phyloP scores from a whole-genome alignment of 1,139 yeast genomes.

The Blastobotrys ciferrii region DNA sequence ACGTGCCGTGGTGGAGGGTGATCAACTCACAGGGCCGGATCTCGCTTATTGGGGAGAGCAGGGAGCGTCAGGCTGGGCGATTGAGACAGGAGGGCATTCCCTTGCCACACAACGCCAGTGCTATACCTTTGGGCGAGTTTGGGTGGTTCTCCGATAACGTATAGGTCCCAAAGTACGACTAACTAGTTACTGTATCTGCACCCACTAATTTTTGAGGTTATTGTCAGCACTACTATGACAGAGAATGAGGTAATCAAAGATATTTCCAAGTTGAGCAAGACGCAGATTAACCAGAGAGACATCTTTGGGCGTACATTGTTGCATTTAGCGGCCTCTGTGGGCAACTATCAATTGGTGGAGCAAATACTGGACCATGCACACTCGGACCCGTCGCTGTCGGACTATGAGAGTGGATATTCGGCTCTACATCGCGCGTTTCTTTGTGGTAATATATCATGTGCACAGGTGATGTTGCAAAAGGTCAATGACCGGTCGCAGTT shows the following conservation, averaged over 20 bases:
- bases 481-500: constrained; percentile 35
- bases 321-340: constrained; percentile 57
- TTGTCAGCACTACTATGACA: not conserved
- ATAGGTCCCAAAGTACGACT: not conserved
- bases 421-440: constrained; percentile 69
- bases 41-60: constrained; percentile 43
- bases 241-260: not conserved
- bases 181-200: no score
- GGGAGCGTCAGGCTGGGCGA: constrained; percentile 46
- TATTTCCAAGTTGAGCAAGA: constrained; percentile 39
- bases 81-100: constrained; percentile 51
- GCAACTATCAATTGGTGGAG: constrained; percentile 24
- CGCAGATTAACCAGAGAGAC: constrained; percentile 55
- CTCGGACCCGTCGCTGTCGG: constrained; percentile 46
- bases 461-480: constrained; percentile 41
- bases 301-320: constrained; percentile 69
- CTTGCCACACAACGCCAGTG: constrained; percentile 38
- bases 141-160: constrained; percentile 66
- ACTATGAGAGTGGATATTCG: constrained; percentile 82
- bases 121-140: constrained; percentile 45
- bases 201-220: not conserved
- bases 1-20: constrained; percentile 83
- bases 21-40: constrained; percentile 60
- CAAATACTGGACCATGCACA: constrained; percentile 50
- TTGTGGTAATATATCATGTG: constrained; percentile 57